Evolutionary conservation across 2,329 filamentous ascomycete species (phyloP).

Genomic region (Lasiodiplodia hormozganensis): DNA sequence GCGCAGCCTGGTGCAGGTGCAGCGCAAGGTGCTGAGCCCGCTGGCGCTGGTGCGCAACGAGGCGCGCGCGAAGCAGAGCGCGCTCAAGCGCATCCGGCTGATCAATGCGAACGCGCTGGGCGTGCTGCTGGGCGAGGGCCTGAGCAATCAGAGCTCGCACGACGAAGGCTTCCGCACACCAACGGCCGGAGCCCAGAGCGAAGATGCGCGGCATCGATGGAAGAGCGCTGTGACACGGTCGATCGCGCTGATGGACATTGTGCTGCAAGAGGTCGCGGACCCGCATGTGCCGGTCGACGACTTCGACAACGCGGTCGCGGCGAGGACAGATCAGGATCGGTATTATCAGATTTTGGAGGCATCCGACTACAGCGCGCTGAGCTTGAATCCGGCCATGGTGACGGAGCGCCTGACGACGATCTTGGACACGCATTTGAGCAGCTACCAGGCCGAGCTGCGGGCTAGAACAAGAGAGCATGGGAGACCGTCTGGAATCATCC

Average conservation of each 20-base stretch:
- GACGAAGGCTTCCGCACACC: conserved; percentile 60
- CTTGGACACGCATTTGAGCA: conserved; percentile 71
- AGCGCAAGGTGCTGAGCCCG: conserved; percentile 76
- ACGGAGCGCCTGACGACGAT: conserved; percentile 73
- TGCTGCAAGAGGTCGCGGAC: conserved; percentile 74
- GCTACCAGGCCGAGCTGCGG: conserved; percentile 66
- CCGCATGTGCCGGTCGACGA: conserved; percentile 62
- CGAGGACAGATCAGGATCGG: conserved; percentile 61
- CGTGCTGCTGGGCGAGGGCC: conserved; percentile 83
- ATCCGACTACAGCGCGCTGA: conserved; percentile 36
- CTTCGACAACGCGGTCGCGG: conserved; percentile 63
- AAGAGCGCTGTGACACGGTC: conserved; percentile 81
- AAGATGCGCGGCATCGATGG: conserved; percentile 62
- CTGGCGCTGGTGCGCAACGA: conserved; percentile 78
- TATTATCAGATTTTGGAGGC: conserved; percentile 52
- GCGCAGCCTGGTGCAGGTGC: conserved; percentile 73
- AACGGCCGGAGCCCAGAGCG: conserved; percentile 47
- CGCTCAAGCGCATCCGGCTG: conserved; percentile 74
- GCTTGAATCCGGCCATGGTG: conserved; percentile 60
- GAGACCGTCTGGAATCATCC: conserved; percentile 74
- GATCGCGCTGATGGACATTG: conserved; percentile 84
- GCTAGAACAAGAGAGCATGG: conserved; percentile 70
- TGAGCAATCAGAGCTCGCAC: conserved; percentile 67
- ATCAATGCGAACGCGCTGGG: conserved; percentile 87
- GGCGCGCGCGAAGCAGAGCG: conserved; percentile 74